Evolutionary conservation across 1,284 basidiomycete species (phyloP).

Genomic region (Ganoderma lucidum): DNA sequence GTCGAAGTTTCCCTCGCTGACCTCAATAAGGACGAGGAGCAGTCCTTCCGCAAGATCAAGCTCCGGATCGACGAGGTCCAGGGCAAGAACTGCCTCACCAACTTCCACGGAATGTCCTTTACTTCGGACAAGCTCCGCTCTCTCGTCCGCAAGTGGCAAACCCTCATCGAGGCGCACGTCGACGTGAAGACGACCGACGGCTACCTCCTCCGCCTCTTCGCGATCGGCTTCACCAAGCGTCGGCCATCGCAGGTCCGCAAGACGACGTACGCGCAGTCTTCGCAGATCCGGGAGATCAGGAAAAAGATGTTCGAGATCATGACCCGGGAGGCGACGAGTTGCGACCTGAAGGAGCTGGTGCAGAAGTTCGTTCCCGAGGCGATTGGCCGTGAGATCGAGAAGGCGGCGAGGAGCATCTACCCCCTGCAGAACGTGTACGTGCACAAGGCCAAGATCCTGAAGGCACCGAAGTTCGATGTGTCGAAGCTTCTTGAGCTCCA

Average conservation of each 20-base stretch:
- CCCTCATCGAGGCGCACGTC: conserved; percentile 98
- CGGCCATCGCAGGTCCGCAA: conserved; percentile 97
- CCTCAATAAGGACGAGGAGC: conserved; percentile 99
- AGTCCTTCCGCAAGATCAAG: conserved; percentile 99
- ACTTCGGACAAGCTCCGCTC: conserved; percentile 99
- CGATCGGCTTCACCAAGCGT: conserved; percentile 99
- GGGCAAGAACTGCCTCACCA: conserved; percentile 99
- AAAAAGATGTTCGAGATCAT: conserved; percentile 99
- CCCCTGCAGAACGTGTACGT: conserved; percentile 98
- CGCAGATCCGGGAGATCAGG: conserved; percentile 97
- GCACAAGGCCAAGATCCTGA: conserved; percentile 98
- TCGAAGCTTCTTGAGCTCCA: conserved; percentile 96
- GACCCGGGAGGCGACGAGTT: conserved; percentile 94
- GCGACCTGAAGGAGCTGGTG: conserved; percentile 97
- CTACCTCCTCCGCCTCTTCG: conserved; percentile 98
- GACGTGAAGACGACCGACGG: conserved; percentile 99
- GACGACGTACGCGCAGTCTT: conserved; percentile 97
- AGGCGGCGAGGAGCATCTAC: conserved; percentile 96
- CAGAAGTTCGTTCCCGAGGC: conserved; percentile 99
- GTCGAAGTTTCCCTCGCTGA: conserved; percentile 97
- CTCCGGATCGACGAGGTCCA: conserved; percentile 97
- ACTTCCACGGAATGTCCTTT: conserved; percentile 99
- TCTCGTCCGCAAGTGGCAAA: conserved; percentile 99
- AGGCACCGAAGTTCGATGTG: conserved; percentile 96
- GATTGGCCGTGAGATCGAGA: conserved; percentile 99